Base-by-base conservation (phyloP, 2,329 filamentous ascomycete species). In the Phyllosticta citriasiana region DNA sequence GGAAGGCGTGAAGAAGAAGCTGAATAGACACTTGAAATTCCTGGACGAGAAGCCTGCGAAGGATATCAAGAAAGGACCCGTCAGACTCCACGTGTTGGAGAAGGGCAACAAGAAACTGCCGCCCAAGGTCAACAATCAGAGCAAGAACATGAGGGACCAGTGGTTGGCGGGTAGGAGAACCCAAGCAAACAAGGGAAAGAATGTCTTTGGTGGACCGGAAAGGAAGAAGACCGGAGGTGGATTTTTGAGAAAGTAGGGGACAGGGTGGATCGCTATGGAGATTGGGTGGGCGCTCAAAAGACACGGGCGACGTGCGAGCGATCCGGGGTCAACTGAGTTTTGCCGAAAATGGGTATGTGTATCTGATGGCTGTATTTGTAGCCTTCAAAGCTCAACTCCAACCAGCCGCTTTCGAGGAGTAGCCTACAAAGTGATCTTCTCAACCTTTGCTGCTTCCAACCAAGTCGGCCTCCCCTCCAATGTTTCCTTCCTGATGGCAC, bases 81-180 rank as follows among this genome's bases (percentile, higher is more conserved):
- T 80, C 40, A 78, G 74, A 19, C 78, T 83, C 40, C 75, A 78
- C 22, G 79, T 83, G 7, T 67, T 82, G 51, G 74, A 75, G 35
- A 70, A 74, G 40, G 73, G 73, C 64, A 76, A 74, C 51, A 65
- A 66, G n/a, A 71, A 75, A 40, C 66, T 77, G 19, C 67, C 72
- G 52, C 80, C 80, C 0, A 80, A 78, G 65, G 71, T 73, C 2
- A 78, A 75, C 30, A 51, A 24, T 9, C 75, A 74, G 62, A 74
- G 75, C 57, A 71, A 69, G 27, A 71, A 52, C n/a, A 51, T 61
- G 5, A 67, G 74, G 55, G 77, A 78, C 65, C 64, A 67, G 19
- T 79, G 77, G 77, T 64, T 79, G 59, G 73, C 74, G 64, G 76
- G 76, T 6, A 65, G 75, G 25, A 65, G 73, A 64, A 68, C 67